Percentiles rank a stretch among this genome's conserved stretches.
These are phyloP conservation scores for Coemansia sp. DNA, from an alignment of 192 early-diverging fungal genomes.

Conservation along the genomic window DNA sequence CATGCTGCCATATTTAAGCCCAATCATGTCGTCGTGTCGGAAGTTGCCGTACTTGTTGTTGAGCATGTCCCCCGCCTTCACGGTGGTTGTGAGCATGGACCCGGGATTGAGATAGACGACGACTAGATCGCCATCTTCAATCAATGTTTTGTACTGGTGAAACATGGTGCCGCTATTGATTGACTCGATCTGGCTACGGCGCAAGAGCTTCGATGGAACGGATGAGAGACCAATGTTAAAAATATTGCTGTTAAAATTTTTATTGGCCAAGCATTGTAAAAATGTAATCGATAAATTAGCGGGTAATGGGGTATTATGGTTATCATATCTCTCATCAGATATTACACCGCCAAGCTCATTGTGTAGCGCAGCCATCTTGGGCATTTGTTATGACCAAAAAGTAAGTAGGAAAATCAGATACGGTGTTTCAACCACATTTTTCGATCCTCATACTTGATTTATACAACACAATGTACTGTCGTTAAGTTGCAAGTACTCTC, in stretches of 20 bases:
- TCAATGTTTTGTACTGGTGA: constrained; percentile 53
- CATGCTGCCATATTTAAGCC: constrained; percentile 82
- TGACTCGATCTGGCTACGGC: neutral
- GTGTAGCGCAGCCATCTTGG: neutral
- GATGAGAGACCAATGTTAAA: neutral
- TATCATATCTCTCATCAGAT: neutral
- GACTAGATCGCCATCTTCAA: constrained; percentile 78
- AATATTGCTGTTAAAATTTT: neutral
- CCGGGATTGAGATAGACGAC: constrained; percentile 72
- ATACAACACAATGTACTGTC: no score
- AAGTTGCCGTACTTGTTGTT: constrained; percentile 83
- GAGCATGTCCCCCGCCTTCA: constrained; percentile 61
- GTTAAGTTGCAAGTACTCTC: no score
- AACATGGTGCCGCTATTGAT: constrained; percentile 19
- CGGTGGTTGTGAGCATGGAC: constrained; percentile 62
- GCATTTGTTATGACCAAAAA: neutral
- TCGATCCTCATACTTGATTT: no score
- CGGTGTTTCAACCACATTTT: no score
- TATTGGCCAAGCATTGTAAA: neutral
- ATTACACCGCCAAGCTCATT: neutral
- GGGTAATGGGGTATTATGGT: neutral
- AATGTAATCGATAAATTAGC: neutral
- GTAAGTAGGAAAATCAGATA: no score
- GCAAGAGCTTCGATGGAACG: neutral
- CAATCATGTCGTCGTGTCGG: constrained; percentile 80